Conservation (phyloP, 306 rosid genomes). For the Lablab purpureus region DNA sequence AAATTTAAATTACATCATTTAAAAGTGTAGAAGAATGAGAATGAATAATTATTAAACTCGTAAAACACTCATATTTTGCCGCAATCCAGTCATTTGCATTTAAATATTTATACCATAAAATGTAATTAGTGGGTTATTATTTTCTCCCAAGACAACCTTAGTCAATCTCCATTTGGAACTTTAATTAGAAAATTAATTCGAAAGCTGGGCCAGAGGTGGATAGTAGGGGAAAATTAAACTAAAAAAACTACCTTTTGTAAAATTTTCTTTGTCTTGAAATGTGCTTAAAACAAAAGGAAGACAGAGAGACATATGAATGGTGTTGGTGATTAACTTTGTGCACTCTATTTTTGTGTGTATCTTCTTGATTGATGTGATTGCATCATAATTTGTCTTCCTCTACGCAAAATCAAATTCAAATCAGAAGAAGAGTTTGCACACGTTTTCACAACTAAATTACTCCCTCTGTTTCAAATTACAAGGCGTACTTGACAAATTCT, state of each 20-base stretch:
- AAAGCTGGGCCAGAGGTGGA: not conserved
- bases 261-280: not conserved
- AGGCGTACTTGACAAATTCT: too few relatives aligned
- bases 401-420: not conserved
- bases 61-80: too few relatives aligned
- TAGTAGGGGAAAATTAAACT: not conserved
- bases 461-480: too few relatives aligned
- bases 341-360: not conserved
- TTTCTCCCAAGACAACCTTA: not conserved
- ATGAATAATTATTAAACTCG: too few relatives aligned
- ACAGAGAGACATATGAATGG: not conserved
- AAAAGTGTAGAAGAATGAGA: too few relatives aligned
- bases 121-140: not conserved
- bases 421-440: not conserved
- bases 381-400: not conserved
- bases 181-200: not conserved
- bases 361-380: not conserved
- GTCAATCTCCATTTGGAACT: not conserved
- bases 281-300: not conserved
- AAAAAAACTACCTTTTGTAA: not conserved
- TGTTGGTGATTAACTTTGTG: not conserved
- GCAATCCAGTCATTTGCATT: not conserved
- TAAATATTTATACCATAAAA: not conserved
- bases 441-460: not conserved
- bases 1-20: too few relatives aligned